phyloP scores from a whole-genome alignment of 1,284 basidiomycete genomes.

The Ceratobasidium sp. region DNA sequence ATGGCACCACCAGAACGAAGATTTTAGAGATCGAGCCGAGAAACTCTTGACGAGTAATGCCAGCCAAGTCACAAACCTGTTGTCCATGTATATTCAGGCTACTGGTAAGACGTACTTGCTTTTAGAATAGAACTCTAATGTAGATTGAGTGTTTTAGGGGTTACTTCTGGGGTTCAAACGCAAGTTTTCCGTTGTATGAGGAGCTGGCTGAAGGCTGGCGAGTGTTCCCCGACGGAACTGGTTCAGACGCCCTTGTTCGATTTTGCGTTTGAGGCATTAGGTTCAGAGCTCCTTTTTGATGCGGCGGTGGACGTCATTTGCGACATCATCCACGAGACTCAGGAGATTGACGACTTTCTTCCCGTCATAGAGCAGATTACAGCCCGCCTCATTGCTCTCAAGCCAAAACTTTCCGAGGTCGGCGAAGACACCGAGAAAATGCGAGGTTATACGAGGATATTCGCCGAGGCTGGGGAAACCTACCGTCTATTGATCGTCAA shows the following conservation, averaged over 20 bases:
- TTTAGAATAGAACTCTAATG: background rate
- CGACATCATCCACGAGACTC: conserved; percentile 97
- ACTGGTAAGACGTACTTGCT: conserved; percentile 66
- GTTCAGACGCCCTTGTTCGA: conserved; percentile 85
- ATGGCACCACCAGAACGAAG: conserved; percentile 70
- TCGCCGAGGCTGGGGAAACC: conserved; percentile 95
- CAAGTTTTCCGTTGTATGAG: conserved; percentile 89
- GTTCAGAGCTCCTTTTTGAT: conserved; percentile 90
- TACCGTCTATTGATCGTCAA: conserved; percentile 91
- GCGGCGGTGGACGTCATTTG: conserved; percentile 91
- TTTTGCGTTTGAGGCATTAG: conserved; percentile 85
- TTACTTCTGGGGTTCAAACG: conserved; percentile 82
- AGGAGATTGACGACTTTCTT: conserved; percentile 96
- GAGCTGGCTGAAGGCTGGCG: conserved; percentile 90
- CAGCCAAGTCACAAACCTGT: conserved; percentile 76
- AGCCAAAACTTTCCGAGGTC: conserved; percentile 66
- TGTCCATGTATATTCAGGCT: conserved; percentile 92
- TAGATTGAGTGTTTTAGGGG: conserved; percentile 63
- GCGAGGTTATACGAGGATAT: conserved; percentile 89
- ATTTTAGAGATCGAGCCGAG: conserved; percentile 74
- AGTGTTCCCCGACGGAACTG: conserved; percentile 74
- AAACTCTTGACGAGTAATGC: conserved; percentile 79
- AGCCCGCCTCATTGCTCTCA: conserved; percentile 80
- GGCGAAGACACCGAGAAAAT: conserved; percentile 88
- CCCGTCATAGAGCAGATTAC: conserved; percentile 87